Evolutionary conservation across 2,329 filamentous ascomycete genomes (phyloP), one percentile per base, ranked within the genome.

Genomic region (Madurella fahalii): DNA sequence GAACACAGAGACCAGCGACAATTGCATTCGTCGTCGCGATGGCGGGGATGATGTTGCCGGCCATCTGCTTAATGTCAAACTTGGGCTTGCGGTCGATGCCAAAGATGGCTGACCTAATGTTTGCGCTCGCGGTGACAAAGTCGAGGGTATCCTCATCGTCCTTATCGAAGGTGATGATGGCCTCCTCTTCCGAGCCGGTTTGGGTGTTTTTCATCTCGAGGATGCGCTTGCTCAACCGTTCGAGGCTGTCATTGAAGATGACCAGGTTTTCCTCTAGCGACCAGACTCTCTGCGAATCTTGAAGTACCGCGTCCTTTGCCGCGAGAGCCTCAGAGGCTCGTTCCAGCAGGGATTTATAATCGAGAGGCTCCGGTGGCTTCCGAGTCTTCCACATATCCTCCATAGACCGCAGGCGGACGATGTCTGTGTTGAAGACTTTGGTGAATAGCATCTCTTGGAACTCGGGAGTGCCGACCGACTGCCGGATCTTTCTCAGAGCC

Each of bases 21-120:
- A 97, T 95, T 15, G 94, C 94, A 69, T 99, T 99, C 0, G 94
- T 97, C 0, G 94, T 99, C 5, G 94, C 94, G 67, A 99, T 99
- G 2, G 94, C 94, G 1, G 94, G 94, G 58, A 99, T 99, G 65
- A 99, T 99, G 69, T 99, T 99, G 51, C 94, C 94, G 4, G 94
- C 94, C 93, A 97, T 99, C 72, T 99, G 89, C 74, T 99, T 99
- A 65, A 94, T 92, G 67, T 97, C 92, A 67, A 97, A 99, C 56
- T 95, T 90, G 18, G 91, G 95, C 69, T 90, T 93, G 4, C 78
- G 74, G 51, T 93, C 88, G 54, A 99, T 96, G 53, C 85, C 87
- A 67, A 99, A 99, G n/a, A 95, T 80, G 20, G 83, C 78, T 1
- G 93, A 94, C 43, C 94, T 84, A 20, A 99, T 82, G 65, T 99